Conservation (phyloP, 352 stramenopile genomes). For the Peronospora belbahrii region DNA sequence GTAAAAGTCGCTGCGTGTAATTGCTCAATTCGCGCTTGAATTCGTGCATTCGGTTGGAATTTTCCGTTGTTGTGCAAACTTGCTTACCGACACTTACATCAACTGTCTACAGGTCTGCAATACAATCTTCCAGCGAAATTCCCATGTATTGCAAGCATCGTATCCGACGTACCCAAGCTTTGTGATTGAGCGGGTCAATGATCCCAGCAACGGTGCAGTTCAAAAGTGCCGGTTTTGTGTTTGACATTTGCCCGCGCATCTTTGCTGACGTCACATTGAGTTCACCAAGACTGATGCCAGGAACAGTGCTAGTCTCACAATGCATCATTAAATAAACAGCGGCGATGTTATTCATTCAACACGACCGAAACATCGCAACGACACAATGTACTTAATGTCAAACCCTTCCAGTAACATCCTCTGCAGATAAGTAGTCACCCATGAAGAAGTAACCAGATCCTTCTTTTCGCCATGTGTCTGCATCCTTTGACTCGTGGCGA, state of each 20-base stretch:
- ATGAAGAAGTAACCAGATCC: conserved; percentile 10
- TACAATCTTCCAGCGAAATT: conserved; percentile 1
- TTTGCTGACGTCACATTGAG: not conserved
- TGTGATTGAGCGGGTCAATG: conserved; percentile 20
- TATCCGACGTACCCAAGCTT: conserved; percentile 21
- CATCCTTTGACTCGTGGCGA: not conserved
- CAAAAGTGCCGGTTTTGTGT: conserved; percentile 9
- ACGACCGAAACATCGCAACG: conserved; percentile 9
- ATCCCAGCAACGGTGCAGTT: conserved; percentile 25
- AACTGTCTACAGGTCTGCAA: conserved; percentile 7
- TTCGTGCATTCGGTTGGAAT: conserved; percentile 1
- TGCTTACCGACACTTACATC: not conserved
- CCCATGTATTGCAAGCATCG: conserved; percentile 14
- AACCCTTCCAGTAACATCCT: conserved; percentile 11
- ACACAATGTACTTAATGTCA: conserved; percentile 1
- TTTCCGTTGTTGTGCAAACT: not conserved
- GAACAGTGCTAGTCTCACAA: not conserved
- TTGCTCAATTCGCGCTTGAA: conserved; percentile 4
- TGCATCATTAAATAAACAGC: conserved; percentile 12
- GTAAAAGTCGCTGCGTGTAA: conserved; percentile 2
- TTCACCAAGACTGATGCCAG: not conserved
- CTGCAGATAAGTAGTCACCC: conserved; percentile 2
- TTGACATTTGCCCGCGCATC: not conserved
- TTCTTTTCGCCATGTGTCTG: conserved; percentile 10
- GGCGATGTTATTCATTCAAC: conserved; percentile 19